Base-by-base conservation (phyloP, 2,329 filamentous ascomycete genomes). In the Talaromyces atroroseus region DNA sequence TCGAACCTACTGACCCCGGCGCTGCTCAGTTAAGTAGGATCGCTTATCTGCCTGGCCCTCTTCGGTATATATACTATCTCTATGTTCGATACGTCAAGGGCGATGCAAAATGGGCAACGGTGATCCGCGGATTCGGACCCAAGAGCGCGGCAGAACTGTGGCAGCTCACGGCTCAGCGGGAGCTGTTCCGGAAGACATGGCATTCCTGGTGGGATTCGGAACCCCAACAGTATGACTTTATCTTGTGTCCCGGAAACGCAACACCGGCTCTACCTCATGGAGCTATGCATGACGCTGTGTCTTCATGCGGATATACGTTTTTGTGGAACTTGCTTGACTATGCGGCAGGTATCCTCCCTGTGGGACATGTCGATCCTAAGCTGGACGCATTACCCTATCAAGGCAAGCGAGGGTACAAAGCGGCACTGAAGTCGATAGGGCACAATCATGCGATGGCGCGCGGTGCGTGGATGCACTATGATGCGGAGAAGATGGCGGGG, bases 301-400 rank as follows among this genome's bases (percentile, higher is more conserved):
- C 87, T 60, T 90, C 86, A 62, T 96, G 92, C 65, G 91, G 90
- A 1, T 96, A 97, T 68, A 96, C 92, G 0, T 96, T 96, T 69
- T 74, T 96, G 56, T 97, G 94, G 76, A 96, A 96, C 65, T 62
- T 96, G 83, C 82, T 96, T 49, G 92, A 96, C 68, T 96, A 96
- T 72, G 83, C 88, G 1, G 82, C 83, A 12, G 92, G 92, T 38
- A 84, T 96, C 36, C 67, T 97, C 21, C 92, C 92, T 0, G 85
- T 96, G 1, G 92, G 89, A 0, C 88, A 91, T 59, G 92, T 96
- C 0, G 88, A 96, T 62, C 66, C 71, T 1, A 76, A 84, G 44
- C 89, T 94, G 66, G 80, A 83, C 60, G 78, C 92, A 0, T 83
- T 90, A 21, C 49, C 54, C 0, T 44, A 54, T 29, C 20, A 12